Evolutionary conservation across 2,329 filamentous ascomycete species (phyloP).

Genomic region (Fusarium haematococcum): DNA sequence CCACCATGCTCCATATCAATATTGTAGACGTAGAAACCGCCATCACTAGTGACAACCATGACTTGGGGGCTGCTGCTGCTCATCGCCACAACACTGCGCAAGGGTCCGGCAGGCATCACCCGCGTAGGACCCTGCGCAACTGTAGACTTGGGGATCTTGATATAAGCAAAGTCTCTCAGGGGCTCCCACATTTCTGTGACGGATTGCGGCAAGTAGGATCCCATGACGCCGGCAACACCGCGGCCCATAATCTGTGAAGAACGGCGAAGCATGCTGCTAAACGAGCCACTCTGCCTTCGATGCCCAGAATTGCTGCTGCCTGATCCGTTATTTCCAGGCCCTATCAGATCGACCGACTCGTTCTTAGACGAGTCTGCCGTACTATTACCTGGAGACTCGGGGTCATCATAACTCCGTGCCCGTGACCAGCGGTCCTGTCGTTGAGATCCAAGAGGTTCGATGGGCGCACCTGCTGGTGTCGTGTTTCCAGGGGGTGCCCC

Average conservation of each 20-base stretch:
- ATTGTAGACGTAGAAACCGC: slow-evolving; percentile 93
- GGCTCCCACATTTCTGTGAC: slow-evolving; percentile 99
- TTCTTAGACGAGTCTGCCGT: slow-evolving; percentile 65
- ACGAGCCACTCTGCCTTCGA: slow-evolving; percentile 75
- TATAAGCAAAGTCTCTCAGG: slow-evolving; percentile 92
- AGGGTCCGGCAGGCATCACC: slow-evolving; percentile 57
- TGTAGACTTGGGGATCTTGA: slow-evolving; percentile 81
- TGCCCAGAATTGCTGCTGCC: slow-evolving; percentile 47
- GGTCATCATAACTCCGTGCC: slow-evolving; percentile 63
- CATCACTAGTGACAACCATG: slow-evolving; percentile 98
- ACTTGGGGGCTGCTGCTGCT: slow-evolving; percentile 94
- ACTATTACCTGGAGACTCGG: slow-evolving; percentile 55
- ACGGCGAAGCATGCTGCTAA: slow-evolving; percentile 91
- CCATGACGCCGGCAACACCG: slow-evolving; percentile 87
- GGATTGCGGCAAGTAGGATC: slow-evolving; percentile 90
- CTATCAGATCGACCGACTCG: slow-evolving; percentile 57
- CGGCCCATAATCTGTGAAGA: slow-evolving; percentile 95
- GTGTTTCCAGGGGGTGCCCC: slow-evolving; percentile 58
- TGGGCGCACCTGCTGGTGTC: slow-evolving; percentile 52
- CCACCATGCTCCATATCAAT: slow-evolving; percentile 95
- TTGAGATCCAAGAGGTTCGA: slow-evolving; percentile 55
- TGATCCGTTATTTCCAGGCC: slow-evolving; percentile 39
- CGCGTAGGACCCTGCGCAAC: slow-evolving; percentile 30
- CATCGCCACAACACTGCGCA: slow-evolving; percentile 96
- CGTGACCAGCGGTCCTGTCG: slow-evolving; percentile 65